These are phyloP conservation scores for Kazachstania taianensis DNA, from an alignment of 805 yeast genomes.

Conservation along the genomic window DNA sequence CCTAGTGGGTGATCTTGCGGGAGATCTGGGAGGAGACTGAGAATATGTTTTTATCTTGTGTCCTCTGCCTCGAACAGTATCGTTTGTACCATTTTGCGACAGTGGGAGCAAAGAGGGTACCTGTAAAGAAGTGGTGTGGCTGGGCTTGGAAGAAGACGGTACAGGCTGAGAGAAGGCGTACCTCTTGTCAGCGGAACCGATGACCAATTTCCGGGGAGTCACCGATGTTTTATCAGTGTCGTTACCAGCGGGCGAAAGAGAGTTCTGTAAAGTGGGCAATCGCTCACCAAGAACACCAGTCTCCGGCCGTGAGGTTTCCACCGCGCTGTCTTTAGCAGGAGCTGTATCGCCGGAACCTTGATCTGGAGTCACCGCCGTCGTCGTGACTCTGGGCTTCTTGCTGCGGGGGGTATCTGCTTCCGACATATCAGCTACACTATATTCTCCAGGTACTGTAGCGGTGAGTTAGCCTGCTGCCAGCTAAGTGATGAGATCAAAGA, in stretches of 20 bases:
- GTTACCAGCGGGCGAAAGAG: neutral
- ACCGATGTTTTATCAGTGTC: neutral
- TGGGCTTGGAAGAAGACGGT: conserved; percentile 5
- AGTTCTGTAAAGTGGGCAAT: neutral
- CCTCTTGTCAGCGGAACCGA: conserved; percentile 16
- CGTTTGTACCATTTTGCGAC: conserved; percentile 27
- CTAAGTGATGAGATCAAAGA: neutral
- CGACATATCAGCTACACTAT: neutral
- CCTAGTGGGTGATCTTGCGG: conserved; percentile 21
- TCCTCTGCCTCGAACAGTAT: no score
- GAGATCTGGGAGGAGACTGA: conserved; percentile 22
- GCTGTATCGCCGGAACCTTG: neutral
- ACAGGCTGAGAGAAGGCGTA: conserved; percentile 20
- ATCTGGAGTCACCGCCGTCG: neutral
- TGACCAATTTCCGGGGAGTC: conserved; percentile 20
- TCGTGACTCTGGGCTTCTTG: conserved; percentile 13
- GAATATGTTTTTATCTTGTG: conserved; percentile 24
- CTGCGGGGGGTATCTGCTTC: conserved; percentile 15
- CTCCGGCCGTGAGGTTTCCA: no score
- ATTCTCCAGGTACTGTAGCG: neutral
- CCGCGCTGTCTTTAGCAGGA: no score
- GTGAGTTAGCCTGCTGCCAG: neutral
- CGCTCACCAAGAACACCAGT: no score
- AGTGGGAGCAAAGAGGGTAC: conserved; percentile 24
- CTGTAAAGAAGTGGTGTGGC: neutral